Evolutionary conservation across 2,329 filamentous ascomycete species (phyloP).

Genomic region (Plectosphaerella plurivora): DNA sequence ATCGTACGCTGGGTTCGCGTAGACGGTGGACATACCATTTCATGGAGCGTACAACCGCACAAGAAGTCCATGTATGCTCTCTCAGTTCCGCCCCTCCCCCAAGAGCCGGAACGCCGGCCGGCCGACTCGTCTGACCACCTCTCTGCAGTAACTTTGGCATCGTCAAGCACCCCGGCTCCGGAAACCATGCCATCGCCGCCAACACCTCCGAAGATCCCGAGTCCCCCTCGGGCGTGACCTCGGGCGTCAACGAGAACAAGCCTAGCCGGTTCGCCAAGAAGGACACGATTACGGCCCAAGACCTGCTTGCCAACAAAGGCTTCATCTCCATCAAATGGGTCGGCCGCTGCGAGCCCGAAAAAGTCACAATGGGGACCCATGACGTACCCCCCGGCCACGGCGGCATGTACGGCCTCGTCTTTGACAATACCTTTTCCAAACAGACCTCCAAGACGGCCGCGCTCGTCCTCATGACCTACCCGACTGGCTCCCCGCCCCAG

Average conservation of each 20-base stretch:
- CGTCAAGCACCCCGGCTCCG: constrained; percentile 88
- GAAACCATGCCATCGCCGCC: constrained; percentile 44
- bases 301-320: constrained; percentile 62
- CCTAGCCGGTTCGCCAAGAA: constrained; percentile 47
- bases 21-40: constrained; percentile 84
- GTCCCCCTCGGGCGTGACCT: constrained; percentile 41
- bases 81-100: constrained; percentile 1
- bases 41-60: constrained; percentile 95
- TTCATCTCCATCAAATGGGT: constrained; percentile 75
- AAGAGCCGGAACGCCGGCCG: not conserved
- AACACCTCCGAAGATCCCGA: constrained; percentile 37
- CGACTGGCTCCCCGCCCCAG: constrained; percentile 74
- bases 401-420: constrained; percentile 94
- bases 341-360: constrained; percentile 94
- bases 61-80: constrained; percentile 81
- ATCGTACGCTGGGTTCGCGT: constrained; percentile 97
- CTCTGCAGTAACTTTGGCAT: constrained; percentile 79
- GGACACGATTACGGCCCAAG: constrained; percentile 55
- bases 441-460: constrained; percentile 91
- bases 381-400: constrained; percentile 71
- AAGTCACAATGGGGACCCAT: constrained; percentile 85
- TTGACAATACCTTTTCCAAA: constrained; percentile 99
- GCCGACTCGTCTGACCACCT: constrained; percentile 4
- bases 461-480: constrained; percentile 91
- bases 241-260: constrained; percentile 38